Base-by-base conservation (phyloP, 2,329 filamentous ascomycete genomes). In the Onygena corvina region DNA sequence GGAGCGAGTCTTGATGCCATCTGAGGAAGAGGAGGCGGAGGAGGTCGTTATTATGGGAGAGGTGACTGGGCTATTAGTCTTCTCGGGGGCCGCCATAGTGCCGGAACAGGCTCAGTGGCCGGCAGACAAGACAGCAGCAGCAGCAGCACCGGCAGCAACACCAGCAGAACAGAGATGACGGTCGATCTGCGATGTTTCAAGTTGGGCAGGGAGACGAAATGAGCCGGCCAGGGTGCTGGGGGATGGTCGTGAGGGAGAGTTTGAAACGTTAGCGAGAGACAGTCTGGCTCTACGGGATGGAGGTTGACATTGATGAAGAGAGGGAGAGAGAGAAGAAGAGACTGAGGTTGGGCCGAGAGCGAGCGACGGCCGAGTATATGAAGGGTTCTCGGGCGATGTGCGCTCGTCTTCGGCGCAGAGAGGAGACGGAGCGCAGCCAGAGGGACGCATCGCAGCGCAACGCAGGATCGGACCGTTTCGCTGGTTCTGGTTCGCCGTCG, bases 121-220 rank as follows among this genome's bases (percentile, higher is more conserved):
- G 30, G n/a, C 18, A 29, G 27, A 5, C 27, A 29, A 11, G 27
- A 23, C 36, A 40, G 14, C 9, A 33, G 36, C n/a, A 9, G 25
- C 8, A 12, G 35, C 35, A 38, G 27, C 27, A 29, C 4, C 27
- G 27, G 36, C 18, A 40, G 5, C n/a, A 18, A 40, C 11, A 18
- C n/a, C n/a, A n/a, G n/a, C n/a, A n/a, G n/a, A n/a, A n/a, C n/a
- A n/a, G n/a, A n/a, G n/a, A n/a, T n/a, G 16, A 40, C n/a, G 36
- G 36, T 11, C 18, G 36, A 40, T 40, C 36, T 18, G 36, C 36
- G 34, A 18, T 21, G 36, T 40, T 40, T 40, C 36, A 40, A 18
- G 36, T n/a, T 40, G 36, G 36, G 36, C 25, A 40, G 36, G 36
- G 36, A 23, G 36, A 23, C n/a, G 36, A 40, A 40, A 40, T 40